Percentiles rank a stretch among this genome's conserved stretches.
phyloP scores from a whole-genome alignment of 2,329 filamentous ascomycete species.

The Xylaria sp. region DNA sequence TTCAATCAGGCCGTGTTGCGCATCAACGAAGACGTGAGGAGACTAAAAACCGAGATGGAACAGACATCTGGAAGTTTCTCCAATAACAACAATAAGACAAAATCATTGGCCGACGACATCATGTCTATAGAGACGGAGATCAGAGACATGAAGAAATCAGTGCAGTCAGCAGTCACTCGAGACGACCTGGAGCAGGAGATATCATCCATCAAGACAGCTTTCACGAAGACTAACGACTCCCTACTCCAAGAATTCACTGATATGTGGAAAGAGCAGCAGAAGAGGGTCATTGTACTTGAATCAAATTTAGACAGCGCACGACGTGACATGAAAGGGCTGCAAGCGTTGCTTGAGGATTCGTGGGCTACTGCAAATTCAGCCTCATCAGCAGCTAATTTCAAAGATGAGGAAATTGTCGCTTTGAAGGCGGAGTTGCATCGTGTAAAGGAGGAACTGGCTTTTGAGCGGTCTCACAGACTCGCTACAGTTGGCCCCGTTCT shows the following conservation, averaged over 20 bases:
- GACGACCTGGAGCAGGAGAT: slow-evolving; percentile 14
- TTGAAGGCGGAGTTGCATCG: slow-evolving; percentile 34
- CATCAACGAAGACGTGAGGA: slow-evolving; percentile 34
- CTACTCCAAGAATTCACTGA: slow-evolving; percentile 15
- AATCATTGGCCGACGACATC: slow-evolving; percentile 26
- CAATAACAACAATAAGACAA: slow-evolving; percentile 1
- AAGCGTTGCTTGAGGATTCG: slow-evolving; percentile 17
- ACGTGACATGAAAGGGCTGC: slow-evolving; percentile 7
- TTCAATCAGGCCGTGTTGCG: slow-evolving; percentile 34
- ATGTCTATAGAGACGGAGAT: slow-evolving; percentile 27
- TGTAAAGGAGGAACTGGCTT: slow-evolving; percentile 29
- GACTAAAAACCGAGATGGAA: slow-evolving; percentile 30
- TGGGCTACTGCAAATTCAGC: slow-evolving; percentile 26
- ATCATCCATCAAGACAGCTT: slow-evolving; percentile 15
- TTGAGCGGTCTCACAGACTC: slow-evolving; percentile 22
- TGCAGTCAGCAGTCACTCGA: slow-evolving; percentile 7
- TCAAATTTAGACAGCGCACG: slow-evolving; percentile 8
- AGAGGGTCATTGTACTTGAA: slow-evolving; percentile 11
- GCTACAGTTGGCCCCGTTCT: slow-evolving; percentile 19
- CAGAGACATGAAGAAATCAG: slow-evolving; percentile 13
- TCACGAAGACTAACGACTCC: slow-evolving; percentile 25
- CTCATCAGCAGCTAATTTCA: slow-evolving; percentile 23
- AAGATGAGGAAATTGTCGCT: slow-evolving; percentile 30
- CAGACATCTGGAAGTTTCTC: slow-evolving; percentile 27
- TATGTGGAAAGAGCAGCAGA: slow-evolving; percentile 3